A percentile compares a stretch with the other conserved stretches of the same genome.
These are phyloP conservation scores for Penicillium riverlandense DNA, from an alignment of 495 filamentous ascomycete genomes.

Conservation along the genomic window DNA sequence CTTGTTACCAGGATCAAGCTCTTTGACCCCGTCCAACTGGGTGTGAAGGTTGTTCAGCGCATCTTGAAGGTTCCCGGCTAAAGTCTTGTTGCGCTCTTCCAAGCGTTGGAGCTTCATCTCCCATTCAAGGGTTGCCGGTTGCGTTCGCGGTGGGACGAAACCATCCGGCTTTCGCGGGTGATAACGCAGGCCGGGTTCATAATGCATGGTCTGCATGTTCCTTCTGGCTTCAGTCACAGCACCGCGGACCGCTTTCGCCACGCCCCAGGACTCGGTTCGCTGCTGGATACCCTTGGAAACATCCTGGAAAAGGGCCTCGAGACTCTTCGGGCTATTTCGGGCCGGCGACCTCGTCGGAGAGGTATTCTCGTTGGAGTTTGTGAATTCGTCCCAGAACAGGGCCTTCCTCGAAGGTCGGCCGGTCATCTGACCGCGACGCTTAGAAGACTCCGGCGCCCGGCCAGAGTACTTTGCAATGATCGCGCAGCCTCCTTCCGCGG, in stretches of 20 bases:
- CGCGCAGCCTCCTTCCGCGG: slow-evolving; percentile 58
- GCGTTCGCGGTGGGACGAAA: background rate
- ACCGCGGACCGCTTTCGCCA: slow-evolving; percentile 84
- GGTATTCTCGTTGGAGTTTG: slow-evolving; percentile 20
- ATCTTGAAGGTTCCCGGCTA: slow-evolving; percentile 66
- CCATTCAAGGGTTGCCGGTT: slow-evolving; percentile 10
- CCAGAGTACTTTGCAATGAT: slow-evolving; percentile 82
- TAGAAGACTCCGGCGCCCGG: slow-evolving; percentile 43
- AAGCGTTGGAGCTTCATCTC: slow-evolving; percentile 37
- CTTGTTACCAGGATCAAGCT: slow-evolving; percentile 36
- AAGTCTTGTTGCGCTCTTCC: slow-evolving; percentile 62
- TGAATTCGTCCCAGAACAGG: slow-evolving; percentile 26
- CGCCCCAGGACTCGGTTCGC: slow-evolving; percentile 76
- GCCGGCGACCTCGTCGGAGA: slow-evolving; percentile 44
- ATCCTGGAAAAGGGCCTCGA: slow-evolving; percentile 77
- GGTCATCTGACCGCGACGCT: slow-evolving; percentile 23
- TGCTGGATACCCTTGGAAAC: slow-evolving; percentile 79
- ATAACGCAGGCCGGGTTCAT: slow-evolving; percentile 27
- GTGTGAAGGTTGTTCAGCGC: slow-evolving; percentile 59
- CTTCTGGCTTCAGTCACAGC: slow-evolving; percentile 77
- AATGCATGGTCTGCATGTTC: slow-evolving; percentile 59
- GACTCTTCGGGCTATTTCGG: slow-evolving; percentile 50
- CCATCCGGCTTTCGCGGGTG: slow-evolving; percentile 1
- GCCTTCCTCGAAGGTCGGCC: slow-evolving; percentile 22
- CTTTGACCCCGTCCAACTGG: slow-evolving; percentile 38